A percentile compares a stretch with the other conserved stretches of the same genome.
Evolutionary conservation across 345 rosid species (phyloP).

Genomic region (Corchorus olitorius): DNA sequence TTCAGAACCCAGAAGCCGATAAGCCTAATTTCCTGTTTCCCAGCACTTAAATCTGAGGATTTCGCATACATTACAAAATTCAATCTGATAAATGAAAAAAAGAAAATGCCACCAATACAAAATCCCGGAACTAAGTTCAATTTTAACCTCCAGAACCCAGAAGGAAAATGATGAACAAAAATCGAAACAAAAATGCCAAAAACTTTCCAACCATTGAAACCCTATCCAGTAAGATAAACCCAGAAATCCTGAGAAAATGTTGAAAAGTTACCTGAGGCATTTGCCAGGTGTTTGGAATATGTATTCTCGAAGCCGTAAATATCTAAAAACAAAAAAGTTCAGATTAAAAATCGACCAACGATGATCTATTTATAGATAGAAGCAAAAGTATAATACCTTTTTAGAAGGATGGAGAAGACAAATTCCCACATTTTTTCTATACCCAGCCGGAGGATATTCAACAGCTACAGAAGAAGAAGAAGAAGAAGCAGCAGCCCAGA

Average conservation of each 20-base stretch:
- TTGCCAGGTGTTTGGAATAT: constrained; percentile 74
- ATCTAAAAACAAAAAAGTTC: constrained; percentile 36
- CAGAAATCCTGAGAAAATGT: background rate
- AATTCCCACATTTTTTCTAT: constrained; percentile 74
- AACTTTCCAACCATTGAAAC: background rate
- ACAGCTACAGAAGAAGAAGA: constrained; percentile 28
- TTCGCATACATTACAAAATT: background rate
- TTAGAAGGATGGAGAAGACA: constrained; percentile 64
- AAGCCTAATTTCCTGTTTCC: background rate
- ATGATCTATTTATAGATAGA: background rate
- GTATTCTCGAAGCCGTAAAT: constrained; percentile 70
- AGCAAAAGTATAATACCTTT: constrained; percentile 42
- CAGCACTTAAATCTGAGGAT: background rate
- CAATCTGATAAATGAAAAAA: background rate
- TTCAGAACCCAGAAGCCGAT: background rate
- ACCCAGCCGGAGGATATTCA: constrained; percentile 79
- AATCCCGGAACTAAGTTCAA: background rate
- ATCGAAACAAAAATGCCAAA: background rate
- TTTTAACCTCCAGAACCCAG: background rate
- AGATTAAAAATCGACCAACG: background rate
- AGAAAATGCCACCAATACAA: no score
- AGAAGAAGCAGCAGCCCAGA: background rate
- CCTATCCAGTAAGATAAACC: constrained; percentile 2
- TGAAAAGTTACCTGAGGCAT: constrained; percentile 75
- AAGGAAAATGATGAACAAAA: background rate